These are phyloP conservation scores for Parmelia sp. DNA, from an alignment of 495 filamentous ascomycete genomes.

Conservation along the genomic window DNA sequence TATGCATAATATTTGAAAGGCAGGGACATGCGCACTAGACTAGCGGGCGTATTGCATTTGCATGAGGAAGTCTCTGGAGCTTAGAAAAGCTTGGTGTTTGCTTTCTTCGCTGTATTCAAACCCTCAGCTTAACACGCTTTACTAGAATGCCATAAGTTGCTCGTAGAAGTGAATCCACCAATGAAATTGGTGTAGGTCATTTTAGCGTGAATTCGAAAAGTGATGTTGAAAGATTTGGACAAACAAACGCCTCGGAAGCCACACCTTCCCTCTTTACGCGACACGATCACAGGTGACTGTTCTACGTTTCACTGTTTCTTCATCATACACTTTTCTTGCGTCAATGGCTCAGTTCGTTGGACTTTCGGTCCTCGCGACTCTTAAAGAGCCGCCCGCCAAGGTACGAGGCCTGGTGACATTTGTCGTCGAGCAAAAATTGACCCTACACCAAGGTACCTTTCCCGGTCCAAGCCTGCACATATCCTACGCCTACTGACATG, in stretches of 20 bases:
- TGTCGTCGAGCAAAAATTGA: constrained; percentile 67
- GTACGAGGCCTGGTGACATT: constrained; percentile 68
- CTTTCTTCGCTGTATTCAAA: neutral
- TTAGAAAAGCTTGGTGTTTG: neutral
- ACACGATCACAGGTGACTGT: neutral
- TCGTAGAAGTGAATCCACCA: neutral
- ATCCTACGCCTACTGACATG: constrained; percentile 19
- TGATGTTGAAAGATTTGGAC: neutral
- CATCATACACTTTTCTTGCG: neutral
- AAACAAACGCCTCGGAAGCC: too few relatives aligned
- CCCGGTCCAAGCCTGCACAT: constrained; percentile 7
- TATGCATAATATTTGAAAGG: constrained; percentile 17
- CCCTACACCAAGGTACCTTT: constrained; percentile 67
- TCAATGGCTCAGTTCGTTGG: constrained; percentile 54
- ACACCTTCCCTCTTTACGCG: neutral
- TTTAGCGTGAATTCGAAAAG: neutral
- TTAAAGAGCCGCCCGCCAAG: constrained; percentile 58
- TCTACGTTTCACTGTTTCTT: neutral
- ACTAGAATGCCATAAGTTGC: too few relatives aligned
- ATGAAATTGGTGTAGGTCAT: neutral
- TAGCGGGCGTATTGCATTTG: neutral
- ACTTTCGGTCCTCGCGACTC: constrained; percentile 67
- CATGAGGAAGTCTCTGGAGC: neutral
- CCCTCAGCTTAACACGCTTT: neutral
- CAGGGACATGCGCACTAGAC: neutral